Base-by-base conservation (phyloP, 768 basidiomycete species). In the Suillus bovinus region DNA sequence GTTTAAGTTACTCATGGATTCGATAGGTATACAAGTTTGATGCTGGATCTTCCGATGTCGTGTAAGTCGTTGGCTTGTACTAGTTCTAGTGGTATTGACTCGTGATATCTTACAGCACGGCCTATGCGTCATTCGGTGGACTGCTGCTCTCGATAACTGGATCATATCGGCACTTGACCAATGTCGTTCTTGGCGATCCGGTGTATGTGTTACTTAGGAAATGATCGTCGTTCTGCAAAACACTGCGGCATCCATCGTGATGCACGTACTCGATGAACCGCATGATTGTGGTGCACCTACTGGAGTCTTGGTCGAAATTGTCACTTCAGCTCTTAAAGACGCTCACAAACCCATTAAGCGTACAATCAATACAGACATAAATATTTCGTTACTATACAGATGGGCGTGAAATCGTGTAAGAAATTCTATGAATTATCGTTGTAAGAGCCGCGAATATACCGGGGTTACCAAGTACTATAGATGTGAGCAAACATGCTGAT, bases 101-200 rank as follows among this genome's bases (percentile, higher is more conserved):
- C 36, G n/a, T 63, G 11, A 63, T 31, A 17, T 20, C 38, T 39
- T 20, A 53, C 68, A 98, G 96, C 58, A 97, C 96, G 31, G 96
- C 89, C 22, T 99, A 99, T 74, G 90, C 91, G 47, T 98, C 96
- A 9, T 99, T 97, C 64, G 97, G 97, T 44, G 97, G 97, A 24
- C 82, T 99, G 20, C 81, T 99, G 42, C 88, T 99, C 88, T 94
- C 97, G 0, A 78, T 99, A 58, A 89, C 93, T 33, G 97, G 97
- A 2, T 93, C 88, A 36, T 95, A 88, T 77, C 86, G 97, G 61
- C 95, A 98, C 78, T 83, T 99, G 83, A 87, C 92, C 38, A 88
- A 85, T 68, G 88, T 99, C 61, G 94, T 96, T 16, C 86, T 99
- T 5, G 96, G 96, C 33, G 94, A 98, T 71, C 91, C 94, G 55